These are phyloP conservation scores for Aureobasidium sp. DNA, from an alignment of 2,329 filamentous ascomycete species.

Conservation along the genomic window DNA sequence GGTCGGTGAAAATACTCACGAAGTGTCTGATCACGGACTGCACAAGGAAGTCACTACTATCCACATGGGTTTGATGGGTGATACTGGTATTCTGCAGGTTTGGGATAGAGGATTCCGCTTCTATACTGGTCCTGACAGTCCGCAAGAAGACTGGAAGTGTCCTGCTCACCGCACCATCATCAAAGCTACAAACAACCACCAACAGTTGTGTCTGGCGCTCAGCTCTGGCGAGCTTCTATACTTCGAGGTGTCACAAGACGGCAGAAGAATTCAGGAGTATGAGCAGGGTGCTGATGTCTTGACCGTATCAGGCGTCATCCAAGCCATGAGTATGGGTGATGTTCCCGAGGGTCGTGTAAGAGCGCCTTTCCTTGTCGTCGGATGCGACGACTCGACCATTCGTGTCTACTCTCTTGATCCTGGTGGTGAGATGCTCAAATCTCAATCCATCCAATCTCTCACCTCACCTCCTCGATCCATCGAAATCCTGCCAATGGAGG, in stretches of 20 bases:
- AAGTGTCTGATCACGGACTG: constrained; percentile 90
- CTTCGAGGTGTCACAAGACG: constrained; percentile 93
- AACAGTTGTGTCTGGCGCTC: constrained; percentile 86
- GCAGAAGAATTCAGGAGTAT: constrained; percentile 75
- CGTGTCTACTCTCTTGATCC: constrained; percentile 85
- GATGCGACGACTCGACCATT: constrained; percentile 93
- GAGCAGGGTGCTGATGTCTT: constrained; percentile 67
- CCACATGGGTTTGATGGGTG: constrained; percentile 87
- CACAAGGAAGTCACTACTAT: constrained; percentile 81
- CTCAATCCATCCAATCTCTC: constrained; percentile 20
- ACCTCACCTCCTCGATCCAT: constrained; percentile 37
- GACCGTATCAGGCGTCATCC: constrained; percentile 92
- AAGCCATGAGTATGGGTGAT: constrained; percentile 85
- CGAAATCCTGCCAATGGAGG: constrained; percentile 90
- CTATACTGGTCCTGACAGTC: constrained; percentile 18
- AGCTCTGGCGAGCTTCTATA: constrained; percentile 97
- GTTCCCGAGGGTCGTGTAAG: constrained; percentile 84
- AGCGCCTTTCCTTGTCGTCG: constrained; percentile 90
- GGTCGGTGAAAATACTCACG: constrained; percentile 94
- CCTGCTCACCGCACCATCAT: constrained; percentile 94
- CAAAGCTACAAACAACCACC: constrained; percentile 84
- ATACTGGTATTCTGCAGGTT: constrained; percentile 46
- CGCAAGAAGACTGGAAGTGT: constrained; percentile 18
- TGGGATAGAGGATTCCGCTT: constrained; percentile 20
- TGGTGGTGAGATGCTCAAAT: constrained; percentile 19